Base-by-base conservation (phyloP, 2,329 filamentous ascomycete species). In the Aspergillus sp. region DNA sequence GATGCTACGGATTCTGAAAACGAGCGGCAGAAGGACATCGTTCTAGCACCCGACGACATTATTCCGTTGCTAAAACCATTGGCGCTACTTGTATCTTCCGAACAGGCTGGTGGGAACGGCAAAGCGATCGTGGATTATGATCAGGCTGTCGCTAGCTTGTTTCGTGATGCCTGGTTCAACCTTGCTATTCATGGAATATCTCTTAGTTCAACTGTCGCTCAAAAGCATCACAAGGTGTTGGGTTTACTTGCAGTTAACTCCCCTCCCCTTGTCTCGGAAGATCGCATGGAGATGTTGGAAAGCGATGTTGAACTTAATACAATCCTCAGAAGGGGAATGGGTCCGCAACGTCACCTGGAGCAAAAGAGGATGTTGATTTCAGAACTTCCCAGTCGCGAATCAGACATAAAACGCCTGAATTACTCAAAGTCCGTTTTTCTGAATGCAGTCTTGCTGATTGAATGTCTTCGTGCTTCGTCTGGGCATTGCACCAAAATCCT, bases 271-370 rank as follows among this genome's bases (percentile, higher is more conserved):
- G 90, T 99, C 32, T 87, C 93, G 2, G 92, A 96, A 71, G 90
- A 96, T 72, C 87, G 92, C 59, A 90, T 91, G 31, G 93, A 96
- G 67, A 89, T 96, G 71, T 84, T 95, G 10, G 95, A 99, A 75
- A 97, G 93, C 73, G 95, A 98, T 65, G 94, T 99, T 57, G 95
- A 99, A 71, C 84, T 99, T 46, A 98, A 99, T 71, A 96, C 92
- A 0, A 90, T 98, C 18, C 82, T 99, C 54, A 88, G 94, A 60
- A 87, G 95, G 61, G 94, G 93, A 18, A 91, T 92, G 81, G 91
- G 87, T 63, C 85, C 88, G 31, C 87, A 93, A 62, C 73, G 73
- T 50, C 88, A 92, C 56, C 78, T 87, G 2, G 85, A 90, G 63
- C 92, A 96, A 72, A 97, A 96, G 80, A 90, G 88, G 69, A 84